Conservation (phyloP, 352 stramenopile genomes). For the Plasmopara viticola region DNA sequence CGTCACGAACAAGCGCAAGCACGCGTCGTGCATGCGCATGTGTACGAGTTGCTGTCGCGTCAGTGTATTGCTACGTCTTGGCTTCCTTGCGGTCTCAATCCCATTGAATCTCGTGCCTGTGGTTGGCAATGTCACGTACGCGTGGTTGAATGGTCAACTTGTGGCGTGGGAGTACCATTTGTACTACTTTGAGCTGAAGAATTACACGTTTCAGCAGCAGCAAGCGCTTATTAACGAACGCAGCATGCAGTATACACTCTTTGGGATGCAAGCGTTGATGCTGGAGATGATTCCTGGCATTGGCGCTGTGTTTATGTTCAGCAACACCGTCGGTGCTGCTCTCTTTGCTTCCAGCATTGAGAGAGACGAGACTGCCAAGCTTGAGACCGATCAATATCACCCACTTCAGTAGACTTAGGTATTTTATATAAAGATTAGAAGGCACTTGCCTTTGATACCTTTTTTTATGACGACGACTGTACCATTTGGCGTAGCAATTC, state of each 20-base stretch:
- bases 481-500: too few relatives aligned
- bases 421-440: too few relatives aligned
- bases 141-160: too few relatives aligned
- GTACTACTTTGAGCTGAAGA: conserved; percentile 12
- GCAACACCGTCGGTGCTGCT: conserved; percentile 51
- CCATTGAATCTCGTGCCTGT: conserved; percentile 54
- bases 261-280: conserved; percentile 50
- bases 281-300: conserved; percentile 49
- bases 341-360: conserved; percentile 51
- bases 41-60: conserved; percentile 31
- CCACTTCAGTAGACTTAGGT: too few relatives aligned
- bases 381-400: conserved; percentile 14
- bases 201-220: conserved; percentile 39
- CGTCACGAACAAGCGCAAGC: conserved; percentile 26
- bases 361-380: conserved; percentile 25
- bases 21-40: conserved; percentile 33
- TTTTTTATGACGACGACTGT: too few relatives aligned
- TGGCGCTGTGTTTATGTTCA: conserved; percentile 59
- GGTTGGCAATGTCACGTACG: conserved; percentile 14
- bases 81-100: conserved; percentile 38
- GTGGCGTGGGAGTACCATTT: too few relatives aligned
- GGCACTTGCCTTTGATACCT: too few relatives aligned
- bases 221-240: conserved; percentile 37
- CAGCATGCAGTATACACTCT: conserved; percentile 37
- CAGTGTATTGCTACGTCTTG: conserved; percentile 35